Conservation (phyloP, 805 yeast genomes). For the Lipomyces sp. region DNA sequence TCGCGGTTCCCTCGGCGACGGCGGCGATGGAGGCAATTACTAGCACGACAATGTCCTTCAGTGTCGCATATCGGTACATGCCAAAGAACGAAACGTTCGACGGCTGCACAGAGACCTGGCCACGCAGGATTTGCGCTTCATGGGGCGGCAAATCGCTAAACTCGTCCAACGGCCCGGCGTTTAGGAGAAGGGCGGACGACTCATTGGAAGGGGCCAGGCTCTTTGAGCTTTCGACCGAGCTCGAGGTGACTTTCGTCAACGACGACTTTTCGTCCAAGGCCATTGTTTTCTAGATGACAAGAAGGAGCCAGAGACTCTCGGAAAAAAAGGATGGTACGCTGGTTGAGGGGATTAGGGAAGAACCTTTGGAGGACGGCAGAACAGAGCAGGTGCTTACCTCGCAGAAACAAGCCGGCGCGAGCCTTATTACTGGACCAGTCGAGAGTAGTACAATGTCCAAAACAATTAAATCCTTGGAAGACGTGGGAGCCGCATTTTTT, state of each 20-base stretch:
- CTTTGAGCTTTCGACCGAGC: neutral
- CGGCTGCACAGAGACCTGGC: conserved; percentile 13
- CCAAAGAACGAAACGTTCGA: conserved; percentile 8
- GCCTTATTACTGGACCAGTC: too few relatives aligned
- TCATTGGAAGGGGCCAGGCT: neutral
- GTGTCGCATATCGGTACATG: conserved; percentile 22
- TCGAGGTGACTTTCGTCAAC: neutral
- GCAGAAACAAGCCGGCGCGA: too few relatives aligned
- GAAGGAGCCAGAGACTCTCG: too few relatives aligned
- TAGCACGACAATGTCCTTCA: conserved; percentile 5
- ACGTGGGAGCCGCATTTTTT: too few relatives aligned
- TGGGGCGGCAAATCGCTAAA: conserved; percentile 16
- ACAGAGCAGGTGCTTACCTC: too few relatives aligned
- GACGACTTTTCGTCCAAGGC: neutral
- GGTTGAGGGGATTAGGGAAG: too few relatives aligned
- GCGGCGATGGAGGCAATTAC: conserved; percentile 3
- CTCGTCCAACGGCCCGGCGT: conserved; percentile 5
- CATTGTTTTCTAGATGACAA: too few relatives aligned
- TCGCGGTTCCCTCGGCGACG: conserved; percentile 5
- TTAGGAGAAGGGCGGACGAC: too few relatives aligned
- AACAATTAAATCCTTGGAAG: too few relatives aligned
- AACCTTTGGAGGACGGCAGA: too few relatives aligned
- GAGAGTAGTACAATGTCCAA: too few relatives aligned
- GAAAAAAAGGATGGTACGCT: too few relatives aligned
- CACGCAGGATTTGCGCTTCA: conserved; percentile 16